Conservation (phyloP, 352 stramenopile genomes). For the Globisporangium irregulare region DNA sequence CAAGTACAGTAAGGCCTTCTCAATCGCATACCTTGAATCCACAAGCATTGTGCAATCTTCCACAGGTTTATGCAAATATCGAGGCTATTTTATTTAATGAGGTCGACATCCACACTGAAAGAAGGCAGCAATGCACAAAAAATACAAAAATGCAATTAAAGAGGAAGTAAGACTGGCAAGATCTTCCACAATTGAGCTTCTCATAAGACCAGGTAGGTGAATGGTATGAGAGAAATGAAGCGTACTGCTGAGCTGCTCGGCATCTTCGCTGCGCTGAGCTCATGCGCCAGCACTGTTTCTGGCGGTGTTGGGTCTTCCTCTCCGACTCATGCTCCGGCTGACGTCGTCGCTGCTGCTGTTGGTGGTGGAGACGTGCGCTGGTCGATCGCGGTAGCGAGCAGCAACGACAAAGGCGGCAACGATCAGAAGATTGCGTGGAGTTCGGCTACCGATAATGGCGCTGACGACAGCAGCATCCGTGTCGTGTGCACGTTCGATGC, state of each 20-base stretch:
- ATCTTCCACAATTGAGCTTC: neutral
- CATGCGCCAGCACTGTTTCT: too few species aligned
- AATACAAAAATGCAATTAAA: neutral
- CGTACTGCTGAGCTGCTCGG: neutral
- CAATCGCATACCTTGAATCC: neutral
- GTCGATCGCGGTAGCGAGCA: neutral
- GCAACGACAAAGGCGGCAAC: neutral
- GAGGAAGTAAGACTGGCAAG: neutral
- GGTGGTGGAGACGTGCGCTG: neutral
- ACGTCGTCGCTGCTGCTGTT: neutral
- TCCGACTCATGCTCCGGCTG: neutral
- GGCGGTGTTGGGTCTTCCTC: neutral
- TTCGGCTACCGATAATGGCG: neutral
- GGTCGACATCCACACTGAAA: neutral
- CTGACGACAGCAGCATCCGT: neutral
- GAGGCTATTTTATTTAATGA: neutral
- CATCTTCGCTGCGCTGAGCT: neutral
- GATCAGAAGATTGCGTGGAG: neutral
- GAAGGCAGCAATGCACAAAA: neutral
- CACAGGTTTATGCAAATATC: neutral
- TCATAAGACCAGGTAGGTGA: neutral
- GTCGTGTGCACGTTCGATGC: conserved; percentile 10
- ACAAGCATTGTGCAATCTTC: neutral
- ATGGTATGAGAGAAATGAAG: neutral
- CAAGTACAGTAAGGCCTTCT: neutral